Evolutionary conservation across 257 asterid species (phyloP), one percentile per base, ranked within the genome.

Genomic region (Rauvolfia tetraphylla): DNA sequence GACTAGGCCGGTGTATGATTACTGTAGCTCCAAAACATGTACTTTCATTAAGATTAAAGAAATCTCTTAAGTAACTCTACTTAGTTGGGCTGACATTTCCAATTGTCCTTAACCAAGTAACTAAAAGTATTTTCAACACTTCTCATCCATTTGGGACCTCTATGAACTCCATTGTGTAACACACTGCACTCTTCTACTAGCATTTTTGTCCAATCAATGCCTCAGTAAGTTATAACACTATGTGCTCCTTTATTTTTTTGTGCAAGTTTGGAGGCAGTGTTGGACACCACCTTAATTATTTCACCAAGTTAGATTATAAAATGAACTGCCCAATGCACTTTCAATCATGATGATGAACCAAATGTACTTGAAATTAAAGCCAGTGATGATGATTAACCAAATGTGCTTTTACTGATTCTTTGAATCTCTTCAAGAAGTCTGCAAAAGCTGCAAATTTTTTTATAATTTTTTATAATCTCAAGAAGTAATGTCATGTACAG

Each of bases 251-350:
- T 22, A 7, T 56, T 56, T 72, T 79, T 70, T 82, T n/a, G 46
- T 46, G 67, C 71, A 34, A 48, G 31, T 72, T 71, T 42, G 65
- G 70, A 77, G 56, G n/a, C 58, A 76, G 78, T 76, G 84, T 75
- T 84, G 84, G 86, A 81, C 76, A 86, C 81, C 88, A 84, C 84
- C 80, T 85, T 68, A 73, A 74, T 80, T 77, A 78, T 33, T 57
- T 29, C 15, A 15, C 33, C 75, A 27, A 72, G 42, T 69, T 68
- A 54, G 56, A 36, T 80, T 54, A 62, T 51, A 70, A 63, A 78
- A 20, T 75, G 75, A 62, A 63, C 75, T 78, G 66, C 72, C 72
- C 68, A 23, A 25, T 76, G 63, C 76, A 51, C 78, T 78, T 81
- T 75, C 83, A 86, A 81, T 82, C 70, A 84, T 80, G 80, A 70